Conservation (phyloP, 768 basidiomycete species). For the Coprinopsis marcescibilis region DNA sequence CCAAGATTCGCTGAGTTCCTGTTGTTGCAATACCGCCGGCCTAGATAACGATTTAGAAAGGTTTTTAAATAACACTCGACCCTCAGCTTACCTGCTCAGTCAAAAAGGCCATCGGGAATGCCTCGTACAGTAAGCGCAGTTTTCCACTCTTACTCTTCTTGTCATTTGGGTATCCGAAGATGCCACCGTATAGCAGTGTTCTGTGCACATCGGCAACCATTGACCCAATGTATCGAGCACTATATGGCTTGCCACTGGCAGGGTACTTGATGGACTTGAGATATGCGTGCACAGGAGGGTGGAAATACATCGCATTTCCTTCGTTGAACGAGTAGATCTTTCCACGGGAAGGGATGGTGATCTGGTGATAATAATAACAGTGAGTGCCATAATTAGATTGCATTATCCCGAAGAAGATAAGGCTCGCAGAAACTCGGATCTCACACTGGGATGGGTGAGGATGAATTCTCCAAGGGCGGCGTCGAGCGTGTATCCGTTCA, state of each 20-base stretch:
- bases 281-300: conserved; percentile 74
- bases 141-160: conserved; percentile 98
- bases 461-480: conserved; percentile 96
- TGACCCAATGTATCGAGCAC: conserved; percentile 90
- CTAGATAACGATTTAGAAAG: no score
- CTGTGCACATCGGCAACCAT: conserved; percentile 99
- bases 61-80: no score
- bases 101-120: conserved; percentile 95
- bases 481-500: conserved; percentile 98
- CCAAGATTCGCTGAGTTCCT: conserved; percentile 88
- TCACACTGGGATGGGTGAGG: conserved; percentile 91
- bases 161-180: conserved; percentile 97
- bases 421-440: background rate
- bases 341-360: conserved; percentile 87
- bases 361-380: conserved; percentile 38
- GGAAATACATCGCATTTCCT: conserved; percentile 94
- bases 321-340: conserved; percentile 99
- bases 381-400: background rate
- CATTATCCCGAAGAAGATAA: conserved; percentile 19
- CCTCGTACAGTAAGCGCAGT: conserved; percentile 91
- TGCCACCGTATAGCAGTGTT: conserved; percentile 94
- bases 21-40: conserved; percentile 97
- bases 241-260: conserved; percentile 68
- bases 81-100: conserved; percentile 70
- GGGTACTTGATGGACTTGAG: conserved; percentile 92